Base-by-base conservation (phyloP, 345 rosid species). In the Eucalyptus pauciflora region DNA sequence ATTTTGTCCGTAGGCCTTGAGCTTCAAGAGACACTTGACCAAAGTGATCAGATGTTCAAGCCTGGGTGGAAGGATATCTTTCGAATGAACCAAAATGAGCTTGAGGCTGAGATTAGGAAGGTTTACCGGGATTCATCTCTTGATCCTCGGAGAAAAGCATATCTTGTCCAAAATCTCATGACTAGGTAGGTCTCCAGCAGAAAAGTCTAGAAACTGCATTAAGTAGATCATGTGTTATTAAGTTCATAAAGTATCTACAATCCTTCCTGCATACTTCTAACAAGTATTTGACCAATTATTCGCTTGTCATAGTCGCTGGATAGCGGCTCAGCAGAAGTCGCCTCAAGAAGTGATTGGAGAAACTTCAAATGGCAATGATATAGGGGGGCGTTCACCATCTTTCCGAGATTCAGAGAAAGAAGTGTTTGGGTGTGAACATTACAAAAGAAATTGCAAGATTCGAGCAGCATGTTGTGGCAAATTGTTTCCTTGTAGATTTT, bases 31-130 rank as follows among this genome's bases (percentile, higher is more conserved):
- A 92, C 92, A 90, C 88, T 96, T 91, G 96, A 96, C 90, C 97
- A 94, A 81, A 91, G 89, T 90, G 96, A 95, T 91, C 94, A 90
- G 87, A 95, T 93, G 92, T 97, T 97, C 94, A 96, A 96, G 94
- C 99, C 99, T 89, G 99, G 99, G 50, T 95, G 99, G 99, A 96
- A 96, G 88, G 99, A 96, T 93, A 97, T 97, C 56, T 97, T 97
- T 89, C 96, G 97, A n/a, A 94, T 95, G 96, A 95, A 95, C 89
- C 94, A 95, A 91, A 94, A 91, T 92, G 96, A 95, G 91, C 96
- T 95, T 13, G 97, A 95, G 89, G 92, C 96, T 58, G 96, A 94
- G 91, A 95, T 95, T 90, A 92, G 96, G 91, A 93, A 94, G 90
- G 97, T 95, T 91, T 94, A 93, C 85, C 91, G 89, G 87, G 96